A percentile compares a stretch with the other conserved stretches of the same genome.
Conservation (phyloP, 2,329 filamentous ascomycete species). For the Colletotrichum higginsianum region DNA sequence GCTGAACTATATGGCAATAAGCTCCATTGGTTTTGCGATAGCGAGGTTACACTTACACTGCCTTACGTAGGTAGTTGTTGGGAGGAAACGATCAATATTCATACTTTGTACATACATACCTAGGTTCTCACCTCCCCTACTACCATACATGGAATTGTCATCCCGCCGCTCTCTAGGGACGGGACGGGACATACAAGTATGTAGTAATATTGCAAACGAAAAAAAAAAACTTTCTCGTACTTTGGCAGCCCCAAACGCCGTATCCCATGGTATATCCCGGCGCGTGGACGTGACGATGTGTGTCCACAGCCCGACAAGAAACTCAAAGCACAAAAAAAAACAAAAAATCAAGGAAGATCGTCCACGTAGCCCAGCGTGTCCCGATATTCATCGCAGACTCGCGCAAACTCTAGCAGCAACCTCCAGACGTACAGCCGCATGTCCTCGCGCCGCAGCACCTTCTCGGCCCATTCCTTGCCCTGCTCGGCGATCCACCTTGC, state of each 20-base stretch:
- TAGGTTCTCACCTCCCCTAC: neutral
- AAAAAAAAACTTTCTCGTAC: neutral
- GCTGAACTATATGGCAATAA: neutral
- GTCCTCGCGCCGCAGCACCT: constrained; percentile 74
- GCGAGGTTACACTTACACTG: neutral
- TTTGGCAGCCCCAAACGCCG: neutral
- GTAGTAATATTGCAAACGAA: neutral
- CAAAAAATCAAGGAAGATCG: constrained; percentile 51
- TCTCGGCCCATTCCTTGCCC: constrained; percentile 73
- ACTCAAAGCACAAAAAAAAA: neutral
- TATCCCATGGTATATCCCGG: constrained; percentile 15
- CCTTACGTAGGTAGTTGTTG: neutral
- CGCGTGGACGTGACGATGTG: neutral
- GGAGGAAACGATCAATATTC: neutral
- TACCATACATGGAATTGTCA: neutral
- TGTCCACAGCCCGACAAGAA: neutral
- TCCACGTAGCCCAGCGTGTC: constrained; percentile 60
- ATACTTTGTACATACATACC: neutral
- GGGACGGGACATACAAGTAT: too few species aligned
- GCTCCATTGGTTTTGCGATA: neutral
- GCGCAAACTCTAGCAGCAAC: constrained; percentile 71
- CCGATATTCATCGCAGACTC: constrained; percentile 63
- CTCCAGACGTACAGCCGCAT: constrained; percentile 78
- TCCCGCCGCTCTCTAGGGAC: too few species aligned
- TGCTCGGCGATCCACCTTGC: constrained; percentile 72